phyloP scores from a whole-genome alignment of 495 filamentous ascomycete genomes.

The Penicillium fimorum region DNA sequence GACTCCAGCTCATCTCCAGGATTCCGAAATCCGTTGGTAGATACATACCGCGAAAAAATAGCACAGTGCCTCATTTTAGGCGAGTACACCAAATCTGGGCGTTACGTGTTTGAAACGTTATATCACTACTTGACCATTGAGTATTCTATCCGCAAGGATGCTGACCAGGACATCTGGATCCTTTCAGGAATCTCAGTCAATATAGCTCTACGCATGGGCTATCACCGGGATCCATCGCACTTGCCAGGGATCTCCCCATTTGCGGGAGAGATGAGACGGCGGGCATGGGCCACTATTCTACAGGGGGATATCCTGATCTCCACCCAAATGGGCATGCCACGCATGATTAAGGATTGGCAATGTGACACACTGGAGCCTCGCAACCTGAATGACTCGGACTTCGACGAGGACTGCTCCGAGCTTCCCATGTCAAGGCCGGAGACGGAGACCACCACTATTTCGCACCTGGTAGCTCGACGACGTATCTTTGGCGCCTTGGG shows the following conservation, averaged over 20 bases:
- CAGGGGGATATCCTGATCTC: slow-evolving; percentile 51
- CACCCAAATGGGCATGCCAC: slow-evolving; percentile 40
- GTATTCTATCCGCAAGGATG: slow-evolving; percentile 35
- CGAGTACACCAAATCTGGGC: slow-evolving; percentile 43
- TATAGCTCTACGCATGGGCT: slow-evolving; percentile 46
- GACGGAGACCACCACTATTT: slow-evolving; percentile 17
- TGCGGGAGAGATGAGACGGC: slow-evolving; percentile 54
- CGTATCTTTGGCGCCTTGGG: background rate
- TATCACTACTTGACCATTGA: slow-evolving; percentile 41
- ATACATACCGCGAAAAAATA: slow-evolving; percentile 28
- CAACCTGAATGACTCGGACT: slow-evolving; percentile 37
- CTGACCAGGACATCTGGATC: slow-evolving; percentile 40
- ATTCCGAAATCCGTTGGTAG: background rate
- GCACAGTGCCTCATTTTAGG: slow-evolving; percentile 40
- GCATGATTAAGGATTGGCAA: slow-evolving; percentile 28
- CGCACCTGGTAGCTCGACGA: background rate
- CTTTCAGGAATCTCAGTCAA: slow-evolving; percentile 37
- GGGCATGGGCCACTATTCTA: slow-evolving; percentile 51
- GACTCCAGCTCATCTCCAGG: background rate
- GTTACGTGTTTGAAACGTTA: slow-evolving; percentile 44
- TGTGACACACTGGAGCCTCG: slow-evolving; percentile 41
- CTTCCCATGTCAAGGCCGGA: slow-evolving; percentile 25
- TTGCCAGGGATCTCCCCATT: slow-evolving; percentile 48
- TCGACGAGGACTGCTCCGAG: slow-evolving; percentile 18
- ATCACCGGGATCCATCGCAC: slow-evolving; percentile 47